phyloP scores from a whole-genome alignment of 768 basidiomycete species.

The Tricholoma bakamatsutake region DNA sequence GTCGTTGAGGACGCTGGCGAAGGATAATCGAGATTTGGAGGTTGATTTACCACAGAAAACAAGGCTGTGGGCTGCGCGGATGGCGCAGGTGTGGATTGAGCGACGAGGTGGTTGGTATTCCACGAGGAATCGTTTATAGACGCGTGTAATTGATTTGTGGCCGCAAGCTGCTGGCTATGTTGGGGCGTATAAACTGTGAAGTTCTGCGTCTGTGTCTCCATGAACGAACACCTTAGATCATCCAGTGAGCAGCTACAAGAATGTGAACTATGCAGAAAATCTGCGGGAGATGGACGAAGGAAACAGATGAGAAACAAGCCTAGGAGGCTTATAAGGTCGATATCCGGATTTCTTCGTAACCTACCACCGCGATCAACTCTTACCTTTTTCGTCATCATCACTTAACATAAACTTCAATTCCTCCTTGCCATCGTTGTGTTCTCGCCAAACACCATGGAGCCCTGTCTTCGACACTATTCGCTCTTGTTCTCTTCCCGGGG shows the following conservation, averaged over 20 bases:
- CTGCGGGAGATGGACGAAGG: background rate
- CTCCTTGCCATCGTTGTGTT: background rate
- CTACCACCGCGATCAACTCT: constrained; percentile 10
- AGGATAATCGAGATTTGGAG: constrained; percentile 31
- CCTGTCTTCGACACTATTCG: background rate
- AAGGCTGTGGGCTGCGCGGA: constrained; percentile 11
- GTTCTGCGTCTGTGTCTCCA: constrained; percentile 10
- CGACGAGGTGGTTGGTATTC: constrained; percentile 10
- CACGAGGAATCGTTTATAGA: constrained; percentile 14
- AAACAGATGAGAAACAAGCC: constrained; percentile 1
- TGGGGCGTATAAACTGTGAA: constrained; percentile 9
- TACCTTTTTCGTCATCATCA: constrained; percentile 12
- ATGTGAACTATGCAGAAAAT: background rate
- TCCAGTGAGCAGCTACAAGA: background rate
- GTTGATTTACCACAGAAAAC: constrained; percentile 16
- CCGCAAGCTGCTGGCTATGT: constrained; percentile 2
- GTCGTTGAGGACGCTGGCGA: constrained; percentile 34
- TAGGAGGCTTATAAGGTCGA: constrained; percentile 13
- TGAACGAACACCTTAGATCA: constrained; percentile 1
- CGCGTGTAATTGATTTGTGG: constrained; percentile 19
- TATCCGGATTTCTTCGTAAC: constrained; percentile 10
- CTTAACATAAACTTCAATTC: constrained; percentile 3
- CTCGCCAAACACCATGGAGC: background rate
- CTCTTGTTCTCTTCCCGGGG: background rate
- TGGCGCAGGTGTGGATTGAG: constrained; percentile 7